Evolutionary conservation across 176 grass and related monocot genomes (phyloP), one percentile per base, ranked within the genome.

Genomic region (Chloris gayana): DNA sequence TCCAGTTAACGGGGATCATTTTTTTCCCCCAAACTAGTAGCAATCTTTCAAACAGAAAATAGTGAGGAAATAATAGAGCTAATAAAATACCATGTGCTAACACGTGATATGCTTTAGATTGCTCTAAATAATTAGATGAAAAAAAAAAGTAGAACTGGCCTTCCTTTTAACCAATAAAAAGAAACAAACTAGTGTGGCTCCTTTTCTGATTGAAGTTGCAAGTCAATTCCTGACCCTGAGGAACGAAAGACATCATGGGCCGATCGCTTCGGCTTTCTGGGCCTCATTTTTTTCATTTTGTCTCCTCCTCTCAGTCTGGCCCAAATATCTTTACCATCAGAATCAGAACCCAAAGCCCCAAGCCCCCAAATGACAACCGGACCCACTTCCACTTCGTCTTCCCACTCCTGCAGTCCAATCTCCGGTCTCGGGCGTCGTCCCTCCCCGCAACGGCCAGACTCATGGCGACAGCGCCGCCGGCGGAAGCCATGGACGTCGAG

Each of bases 401-500:
- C 10, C 58, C 25, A 27, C 25, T 27, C 54, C 54, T 10, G 35
- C 3, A 37, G 35, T 37, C 35, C 35, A 37, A 6, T 6, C 35
- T 37, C n/a, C n/a, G n/a, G n/a, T n/a, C n/a, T n/a, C n/a, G n/a
- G n/a, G n/a, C n/a, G n/a, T 69, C 51, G 24, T 80, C 76, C 38
- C 72, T 32, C 63, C 21, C 64, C 17, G 15, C 86, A 54, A 51
- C 77, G 82, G 51, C 70, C 9, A 34, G 26, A 61, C 46, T 46
- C 37, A 74, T 83, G 83, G 65, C 72, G 68, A 21, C 27, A n/a
- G 81, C 6, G 70, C 27, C 27, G 75, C 6, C 82, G 82, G 81
- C 70, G 71, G 83, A 68, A 56, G 92, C 81, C 67, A 99, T 95
- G 96, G 96, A 99, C 29, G 64, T 83, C 62, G 79, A 86, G 13